A percentile compares a stretch with the other conserved stretches of the same genome.
Evolutionary conservation across 805 yeast genomes (phyloP).

Genomic region (Nakazawaea ambrosiae): DNA sequence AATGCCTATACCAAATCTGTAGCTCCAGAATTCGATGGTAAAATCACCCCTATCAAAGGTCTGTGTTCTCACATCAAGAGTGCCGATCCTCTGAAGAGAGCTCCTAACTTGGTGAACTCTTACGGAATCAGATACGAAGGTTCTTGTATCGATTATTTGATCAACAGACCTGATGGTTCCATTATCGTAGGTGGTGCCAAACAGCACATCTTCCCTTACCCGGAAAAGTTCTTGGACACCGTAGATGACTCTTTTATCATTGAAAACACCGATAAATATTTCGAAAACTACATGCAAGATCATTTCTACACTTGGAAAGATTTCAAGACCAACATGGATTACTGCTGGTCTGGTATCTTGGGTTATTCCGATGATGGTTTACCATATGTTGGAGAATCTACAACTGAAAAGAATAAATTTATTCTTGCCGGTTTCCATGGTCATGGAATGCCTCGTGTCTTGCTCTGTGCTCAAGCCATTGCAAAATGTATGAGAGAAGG

Average conservation of each 20-base stretch:
- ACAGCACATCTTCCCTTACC: conserved; percentile 17
- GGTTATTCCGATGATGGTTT: conserved; percentile 34
- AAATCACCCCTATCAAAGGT: conserved; percentile 24
- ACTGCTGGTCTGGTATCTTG: conserved; percentile 40
- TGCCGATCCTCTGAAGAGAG: conserved; percentile 14
- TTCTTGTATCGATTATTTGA: conserved; percentile 25
- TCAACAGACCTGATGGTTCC: conserved; percentile 27
- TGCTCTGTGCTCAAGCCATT: conserved; percentile 31
- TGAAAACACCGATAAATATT: conserved; percentile 17
- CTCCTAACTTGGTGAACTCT: conserved; percentile 25
- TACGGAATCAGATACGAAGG: conserved; percentile 22
- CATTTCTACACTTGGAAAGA: conserved; percentile 27
- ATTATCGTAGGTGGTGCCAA: conserved; percentile 25
- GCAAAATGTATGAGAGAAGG: conserved; percentile 19
- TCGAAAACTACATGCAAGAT: conserved; percentile 23
- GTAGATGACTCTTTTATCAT: conserved; percentile 29
- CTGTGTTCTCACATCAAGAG: conserved; percentile 22
- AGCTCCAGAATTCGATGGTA: conserved; percentile 17
- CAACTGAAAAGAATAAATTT: conserved; percentile 23
- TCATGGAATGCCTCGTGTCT: conserved; percentile 45
- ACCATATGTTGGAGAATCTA: conserved; percentile 37
- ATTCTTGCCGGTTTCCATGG: conserved; percentile 43
- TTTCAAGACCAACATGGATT: conserved; percentile 17
- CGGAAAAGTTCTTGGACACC: conserved; percentile 20
- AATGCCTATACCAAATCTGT: conserved; percentile 21